Conservation (phyloP, 176 grass and related monocot species). For the Puccinellia tenuiflora region DNA sequence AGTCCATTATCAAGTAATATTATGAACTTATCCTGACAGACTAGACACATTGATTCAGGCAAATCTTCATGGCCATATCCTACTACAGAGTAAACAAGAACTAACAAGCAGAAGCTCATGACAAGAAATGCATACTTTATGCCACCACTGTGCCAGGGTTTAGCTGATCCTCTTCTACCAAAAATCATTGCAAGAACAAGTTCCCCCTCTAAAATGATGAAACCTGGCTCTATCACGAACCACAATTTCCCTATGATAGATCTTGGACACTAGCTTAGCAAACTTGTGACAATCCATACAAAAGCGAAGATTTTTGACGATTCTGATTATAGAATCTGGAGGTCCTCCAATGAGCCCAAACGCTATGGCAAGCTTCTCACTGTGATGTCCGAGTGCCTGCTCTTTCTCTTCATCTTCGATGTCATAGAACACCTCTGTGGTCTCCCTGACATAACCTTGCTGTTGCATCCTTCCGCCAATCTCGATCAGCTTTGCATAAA, state of each 20-base stretch:
- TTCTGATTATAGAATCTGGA: constrained; percentile 7
- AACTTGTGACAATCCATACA: constrained; percentile 10
- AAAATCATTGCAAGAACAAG: constrained; percentile 17
- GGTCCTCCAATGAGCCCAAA: constrained; percentile 3
- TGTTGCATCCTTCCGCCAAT: constrained; percentile 14
- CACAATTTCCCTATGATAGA: neutral
- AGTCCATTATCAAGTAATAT: neutral
- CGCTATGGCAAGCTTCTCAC: constrained; percentile 19
- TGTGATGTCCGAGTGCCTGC: neutral
- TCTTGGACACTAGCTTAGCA: constrained; percentile 8
- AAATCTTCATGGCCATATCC: neutral
- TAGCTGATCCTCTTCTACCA: constrained; percentile 8
- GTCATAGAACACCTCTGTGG: neutral
- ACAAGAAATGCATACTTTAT: neutral
- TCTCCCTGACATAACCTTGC: constrained; percentile 5
- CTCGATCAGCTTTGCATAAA: neutral
- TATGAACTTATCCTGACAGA: neutral
- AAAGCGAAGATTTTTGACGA: constrained; percentile 3
- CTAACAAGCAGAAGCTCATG: neutral
- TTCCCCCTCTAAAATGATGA: constrained; percentile 7
- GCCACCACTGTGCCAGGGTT: neutral
- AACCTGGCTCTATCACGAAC: constrained; percentile 13
- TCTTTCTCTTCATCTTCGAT: constrained; percentile 14
- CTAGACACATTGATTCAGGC: neutral
- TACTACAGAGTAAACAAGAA: neutral